Base-by-base conservation (phyloP, 129 eudicot species). In the Saposhnikovia divaricata region DNA sequence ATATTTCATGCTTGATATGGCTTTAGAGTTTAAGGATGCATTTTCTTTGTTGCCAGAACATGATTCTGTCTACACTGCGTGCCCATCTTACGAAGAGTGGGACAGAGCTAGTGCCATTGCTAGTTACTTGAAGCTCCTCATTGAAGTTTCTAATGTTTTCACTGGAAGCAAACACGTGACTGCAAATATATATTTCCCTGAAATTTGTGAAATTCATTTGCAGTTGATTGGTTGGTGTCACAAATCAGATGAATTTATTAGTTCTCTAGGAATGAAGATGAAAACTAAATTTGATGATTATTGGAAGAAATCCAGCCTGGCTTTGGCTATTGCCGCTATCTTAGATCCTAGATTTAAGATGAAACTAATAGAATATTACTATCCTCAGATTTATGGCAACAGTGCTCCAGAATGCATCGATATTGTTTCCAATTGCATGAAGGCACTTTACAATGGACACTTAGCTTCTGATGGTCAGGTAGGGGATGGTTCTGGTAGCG, bases 211-310 rank as follows among this genome's bases (percentile, higher is more conserved):
- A 79, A 89, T 92, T 68, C 98, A 94, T 83, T 80, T 90, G 79
- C 93, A 89, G 84, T 86, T 94, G 80, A 90, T 91, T 71, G 93
- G 89, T 21, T 94, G 98, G 98, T 92, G 98, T 78, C 97, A 92
- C 57, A 87, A 88, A 79, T 77, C 87, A 40, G 98, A 94, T 80
- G 96, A 88, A 37, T 84, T 84, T 76, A 82, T 94, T 76, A 89
- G 86, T 44, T 81, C 87, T 6, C 45, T 94, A 83, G 94, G 97
- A 1, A 66, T 89, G 85, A 91, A 92, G 84, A 85, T 94, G 93
- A 94, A 92, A 83, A 78, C 81, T 38, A 94, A 86, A 81, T 94
- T 94, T 65, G 98, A 94, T 50, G 93, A 92, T 18, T 94, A 94
- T 70, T 94, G 98, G 98, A 92, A 89, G 80, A 94, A 92, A 63